Evolutionary conservation across 208 protist species (phyloP).

Genomic region (Acanthamoeba comandoni): DNA sequence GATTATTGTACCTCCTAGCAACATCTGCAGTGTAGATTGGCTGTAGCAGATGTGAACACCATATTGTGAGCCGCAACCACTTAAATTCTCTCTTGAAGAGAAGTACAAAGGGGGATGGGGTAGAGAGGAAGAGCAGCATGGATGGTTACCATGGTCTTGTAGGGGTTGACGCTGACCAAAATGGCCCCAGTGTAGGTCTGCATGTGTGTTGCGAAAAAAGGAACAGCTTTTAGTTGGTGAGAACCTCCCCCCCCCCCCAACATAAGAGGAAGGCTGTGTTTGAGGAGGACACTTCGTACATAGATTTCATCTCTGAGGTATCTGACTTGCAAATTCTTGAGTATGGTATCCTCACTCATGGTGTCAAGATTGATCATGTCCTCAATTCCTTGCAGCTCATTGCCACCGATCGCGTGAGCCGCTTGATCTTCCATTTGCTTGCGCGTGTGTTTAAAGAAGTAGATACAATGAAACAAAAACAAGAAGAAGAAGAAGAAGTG

Average conservation of each 20-base stretch:
- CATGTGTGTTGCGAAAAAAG: neutral
- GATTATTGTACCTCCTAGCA: constrained; percentile 79
- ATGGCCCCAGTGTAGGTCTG: constrained; percentile 86
- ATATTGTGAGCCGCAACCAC: too few species aligned
- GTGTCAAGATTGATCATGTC: constrained; percentile 72
- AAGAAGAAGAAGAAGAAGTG: too few species aligned
- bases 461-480: too few species aligned
- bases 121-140: too few species aligned
- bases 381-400: constrained; percentile 77
- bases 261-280: neutral
- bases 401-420: constrained; percentile 18
- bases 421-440: constrained; percentile 27
- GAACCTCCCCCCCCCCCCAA: too few species aligned
- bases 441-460: too few species aligned
- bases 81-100: too few species aligned
- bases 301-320: constrained; percentile 79
- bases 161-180: constrained; percentile 87
- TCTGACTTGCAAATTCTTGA: constrained; percentile 78
- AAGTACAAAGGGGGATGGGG: too few species aligned
- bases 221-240: too few species aligned
- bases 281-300: constrained; percentile 7
- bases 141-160: constrained; percentile 64
- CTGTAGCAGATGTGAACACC: neutral
- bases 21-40: constrained; percentile 83
- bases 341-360: constrained; percentile 77